Conservation (phyloP, 805 yeast genomes). For the Huiozyma naganishii region DNA sequence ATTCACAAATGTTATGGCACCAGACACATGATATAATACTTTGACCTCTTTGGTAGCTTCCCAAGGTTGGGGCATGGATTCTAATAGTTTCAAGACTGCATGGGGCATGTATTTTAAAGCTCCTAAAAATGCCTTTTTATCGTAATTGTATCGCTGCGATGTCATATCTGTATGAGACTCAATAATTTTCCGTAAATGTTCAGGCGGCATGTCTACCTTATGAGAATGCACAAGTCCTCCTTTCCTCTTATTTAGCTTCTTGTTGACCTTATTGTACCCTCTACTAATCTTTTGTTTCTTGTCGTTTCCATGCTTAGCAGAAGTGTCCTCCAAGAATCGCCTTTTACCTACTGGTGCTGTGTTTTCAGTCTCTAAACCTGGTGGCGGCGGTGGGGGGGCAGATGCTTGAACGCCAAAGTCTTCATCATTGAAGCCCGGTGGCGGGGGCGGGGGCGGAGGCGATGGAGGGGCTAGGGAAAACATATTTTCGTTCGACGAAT, state of each 20-base stretch:
- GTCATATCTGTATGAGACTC: constrained; percentile 79
- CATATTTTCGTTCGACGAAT: no score
- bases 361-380: neutral
- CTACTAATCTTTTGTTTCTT: constrained; percentile 22
- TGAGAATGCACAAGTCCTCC: constrained; percentile 42
- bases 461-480: no score
- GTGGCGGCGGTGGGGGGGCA: constrained; percentile 9
- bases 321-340: constrained; percentile 1
- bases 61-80: constrained; percentile 99
- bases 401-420: neutral
- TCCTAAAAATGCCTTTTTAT: constrained; percentile 79
- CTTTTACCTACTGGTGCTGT: neutral
- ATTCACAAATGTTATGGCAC: constrained; percentile 91
- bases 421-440: constrained; percentile 12
- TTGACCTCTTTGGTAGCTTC: constrained; percentile 75
- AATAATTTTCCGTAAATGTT: constrained; percentile 78
- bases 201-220: constrained; percentile 84
- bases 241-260: constrained; percentile 11
- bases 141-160: constrained; percentile 65
- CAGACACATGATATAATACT: constrained; percentile 81
- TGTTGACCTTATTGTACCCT: constrained; percentile 1
- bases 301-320: constrained; percentile 16
- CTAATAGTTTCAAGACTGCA: constrained; percentile 78
- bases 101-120: constrained; percentile 94
- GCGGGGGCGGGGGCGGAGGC: constrained; percentile 17